Evolutionary conservation across 2,329 filamentous ascomycete genomes (phyloP).

Genomic region (Furcasterigmium sp.): DNA sequence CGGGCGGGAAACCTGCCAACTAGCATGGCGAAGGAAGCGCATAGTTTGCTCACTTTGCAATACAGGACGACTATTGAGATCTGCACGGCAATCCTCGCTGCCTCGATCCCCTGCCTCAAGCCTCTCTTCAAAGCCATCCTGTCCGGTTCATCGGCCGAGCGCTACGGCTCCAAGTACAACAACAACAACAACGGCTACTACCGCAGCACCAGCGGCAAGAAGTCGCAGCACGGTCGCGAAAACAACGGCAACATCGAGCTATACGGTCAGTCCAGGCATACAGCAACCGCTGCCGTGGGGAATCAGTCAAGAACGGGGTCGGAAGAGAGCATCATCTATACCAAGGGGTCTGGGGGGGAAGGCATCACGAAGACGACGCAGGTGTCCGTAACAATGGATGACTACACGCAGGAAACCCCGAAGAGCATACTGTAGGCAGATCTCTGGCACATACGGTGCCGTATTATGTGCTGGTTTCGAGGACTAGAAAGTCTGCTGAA

Average conservation of each 20-base stretch:
- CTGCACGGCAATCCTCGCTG: slow-evolving; percentile 20
- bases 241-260: slow-evolving; percentile 3
- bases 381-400: slow-evolving; percentile 6
- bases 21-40: not conserved
- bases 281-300: not conserved
- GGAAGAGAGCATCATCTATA: slow-evolving; percentile 5
- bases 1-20: not conserved
- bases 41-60: no score
- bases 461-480: no score
- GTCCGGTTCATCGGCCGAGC: slow-evolving; percentile 4
- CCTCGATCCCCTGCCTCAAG: slow-evolving; percentile 19
- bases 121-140: slow-evolving; percentile 17
- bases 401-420: slow-evolving; percentile 1
- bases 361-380: slow-evolving; percentile 7
- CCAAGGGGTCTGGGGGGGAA: not conserved
- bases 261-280: slow-evolving; percentile 1
- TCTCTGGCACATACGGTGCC: no score
- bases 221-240: not conserved
- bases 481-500: no score
- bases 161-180: not conserved
- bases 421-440: slow-evolving; percentile 1
- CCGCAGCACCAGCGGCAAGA: not conserved
- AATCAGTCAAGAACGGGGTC: slow-evolving; percentile 5
- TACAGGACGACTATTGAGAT: slow-evolving; percentile 20
- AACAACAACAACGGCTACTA: slow-evolving; percentile 4